A percentile compares a stretch with the other conserved stretches of the same genome.
Evolutionary conservation across 495 filamentous ascomycete species (phyloP).

Genomic region (Penicillium robsamsonii): DNA sequence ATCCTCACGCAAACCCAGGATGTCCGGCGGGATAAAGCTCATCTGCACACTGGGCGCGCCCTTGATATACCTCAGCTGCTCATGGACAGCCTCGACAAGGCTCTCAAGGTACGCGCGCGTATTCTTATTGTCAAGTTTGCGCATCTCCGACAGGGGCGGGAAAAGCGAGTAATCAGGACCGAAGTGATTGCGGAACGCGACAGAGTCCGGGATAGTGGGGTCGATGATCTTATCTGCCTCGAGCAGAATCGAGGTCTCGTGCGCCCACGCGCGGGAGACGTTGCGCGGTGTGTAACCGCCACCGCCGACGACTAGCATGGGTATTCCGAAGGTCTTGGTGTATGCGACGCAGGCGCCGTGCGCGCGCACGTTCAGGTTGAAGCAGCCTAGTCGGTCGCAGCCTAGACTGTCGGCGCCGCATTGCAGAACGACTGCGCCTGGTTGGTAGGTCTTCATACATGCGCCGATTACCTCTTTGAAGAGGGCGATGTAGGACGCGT

Average conservation of each 20-base stretch:
- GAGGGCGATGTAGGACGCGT: slow-evolving; percentile 81
- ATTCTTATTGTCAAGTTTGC: slow-evolving; percentile 75
- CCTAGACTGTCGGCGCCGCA: slow-evolving; percentile 95
- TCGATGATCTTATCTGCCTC: slow-evolving; percentile 69
- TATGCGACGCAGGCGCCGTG: slow-evolving; percentile 90
- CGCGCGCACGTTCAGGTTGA: slow-evolving; percentile 92
- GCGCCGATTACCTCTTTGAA: slow-evolving; percentile 78
- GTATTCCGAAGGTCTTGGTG: slow-evolving; percentile 73
- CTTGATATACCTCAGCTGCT: slow-evolving; percentile 83
- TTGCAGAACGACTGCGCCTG: slow-evolving; percentile 88
- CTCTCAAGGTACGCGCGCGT: slow-evolving; percentile 68
- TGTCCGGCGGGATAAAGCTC: slow-evolving; percentile 73
- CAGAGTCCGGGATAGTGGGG: slow-evolving; percentile 65
- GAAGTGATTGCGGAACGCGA: slow-evolving; percentile 78
- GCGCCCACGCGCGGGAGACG: slow-evolving; percentile 92
- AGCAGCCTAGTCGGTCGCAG: slow-evolving; percentile 88
- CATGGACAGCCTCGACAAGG: slow-evolving; percentile 69
- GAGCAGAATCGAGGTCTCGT: slow-evolving; percentile 89
- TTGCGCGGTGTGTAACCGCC: slow-evolving; percentile 98
- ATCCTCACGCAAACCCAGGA: slow-evolving; percentile 70
- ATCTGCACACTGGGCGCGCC: slow-evolving; percentile 85
- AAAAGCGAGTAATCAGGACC: slow-evolving; percentile 75
- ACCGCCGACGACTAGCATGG: slow-evolving; percentile 86
- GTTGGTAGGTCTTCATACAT: slow-evolving; percentile 72
- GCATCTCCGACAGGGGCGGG: slow-evolving; percentile 68